phyloP scores from a whole-genome alignment of 2,329 filamentous ascomycete species.

The Talaromyces sp. region DNA sequence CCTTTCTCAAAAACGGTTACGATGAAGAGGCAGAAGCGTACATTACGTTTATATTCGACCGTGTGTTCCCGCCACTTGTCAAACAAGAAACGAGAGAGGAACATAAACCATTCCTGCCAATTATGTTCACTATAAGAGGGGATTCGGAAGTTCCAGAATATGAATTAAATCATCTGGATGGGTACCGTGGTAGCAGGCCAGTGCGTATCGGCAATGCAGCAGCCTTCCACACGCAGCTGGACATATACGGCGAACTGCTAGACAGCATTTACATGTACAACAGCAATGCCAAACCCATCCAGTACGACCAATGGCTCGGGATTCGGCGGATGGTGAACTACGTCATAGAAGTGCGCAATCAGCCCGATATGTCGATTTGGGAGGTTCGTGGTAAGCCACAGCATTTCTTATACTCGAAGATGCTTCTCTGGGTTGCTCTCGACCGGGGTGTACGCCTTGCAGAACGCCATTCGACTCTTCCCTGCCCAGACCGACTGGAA shows the following conservation, averaged over 20 bases:
- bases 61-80: constrained; percentile 47
- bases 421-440: constrained; percentile 79
- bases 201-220: constrained; percentile 75
- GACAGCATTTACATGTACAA: constrained; percentile 74
- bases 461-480: constrained; percentile 66
- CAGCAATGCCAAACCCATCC: constrained; percentile 70
- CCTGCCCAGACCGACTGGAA: constrained; percentile 62
- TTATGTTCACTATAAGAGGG: constrained; percentile 77
- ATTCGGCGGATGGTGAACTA: constrained; percentile 67
- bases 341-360: constrained; percentile 61
- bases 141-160: constrained; percentile 68
- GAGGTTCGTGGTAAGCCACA: constrained; percentile 72
- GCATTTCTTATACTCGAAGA: constrained; percentile 74
- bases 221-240: constrained; percentile 70
- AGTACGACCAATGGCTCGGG: constrained; percentile 70
- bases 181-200: constrained; percentile 65
- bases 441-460: constrained; percentile 68
- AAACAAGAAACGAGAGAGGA: constrained; percentile 55
- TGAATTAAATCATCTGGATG: constrained; percentile 65
- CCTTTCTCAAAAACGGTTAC: constrained; percentile 71
- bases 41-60: constrained; percentile 71
- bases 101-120: constrained; percentile 54
- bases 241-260: constrained; percentile 75
- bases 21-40: constrained; percentile 71
- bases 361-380: constrained; percentile 79